Base-by-base conservation (phyloP, 441 rosid species). In the Hypseocharis bilobata region DNA sequence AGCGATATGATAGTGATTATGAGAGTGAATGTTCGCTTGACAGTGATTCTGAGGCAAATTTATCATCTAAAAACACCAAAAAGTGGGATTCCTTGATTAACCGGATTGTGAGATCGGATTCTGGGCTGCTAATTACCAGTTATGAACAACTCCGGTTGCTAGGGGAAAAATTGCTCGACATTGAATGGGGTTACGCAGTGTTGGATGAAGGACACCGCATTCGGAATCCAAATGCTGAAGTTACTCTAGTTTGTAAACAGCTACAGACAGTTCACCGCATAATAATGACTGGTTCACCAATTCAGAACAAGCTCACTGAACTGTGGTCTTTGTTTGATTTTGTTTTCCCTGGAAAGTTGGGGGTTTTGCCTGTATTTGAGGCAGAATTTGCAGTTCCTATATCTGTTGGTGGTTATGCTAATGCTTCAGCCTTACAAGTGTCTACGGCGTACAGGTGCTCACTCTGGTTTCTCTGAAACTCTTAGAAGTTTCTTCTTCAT, bases 141-240 rank as follows among this genome's bases (percentile, higher is more conserved):
- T 92, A 90, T 72, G 98, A 93, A 81, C 98, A 93, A 71, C 86
- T 93, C 25, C 86, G 96, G 63, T 66, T 90, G 71, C 78, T 83
- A 65, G 93, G 97, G 54, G 95, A 81, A 66, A 87, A 81, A 74
- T 73, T 93, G 77, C 92, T 93, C 29, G 88, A 88, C 70, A 79
- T 90, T 68, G 92, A 82, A 66, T 93, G 98, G 98, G 97, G 97
- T 30, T 93, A 90, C 80, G 95, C 96, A 14, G 79, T 90, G 77
- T 71, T 93, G 73, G 97, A 93, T 74, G 98, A 93, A 82, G 97
- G 98, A 69, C 97, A 93, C 68, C 88, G 97, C 25, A 93, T 93
- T 70, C 88, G 98, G 52, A 92, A 92, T 76, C 98, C 98, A 62
- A 92, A 92, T 81, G 83, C 94, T 71, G 96, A 86, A 63, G 54